A percentile compares a stretch with the other conserved stretches of the same genome.
Conservation (phyloP, 306 rosid genomes). For the Dalbergia oliveri region DNA sequence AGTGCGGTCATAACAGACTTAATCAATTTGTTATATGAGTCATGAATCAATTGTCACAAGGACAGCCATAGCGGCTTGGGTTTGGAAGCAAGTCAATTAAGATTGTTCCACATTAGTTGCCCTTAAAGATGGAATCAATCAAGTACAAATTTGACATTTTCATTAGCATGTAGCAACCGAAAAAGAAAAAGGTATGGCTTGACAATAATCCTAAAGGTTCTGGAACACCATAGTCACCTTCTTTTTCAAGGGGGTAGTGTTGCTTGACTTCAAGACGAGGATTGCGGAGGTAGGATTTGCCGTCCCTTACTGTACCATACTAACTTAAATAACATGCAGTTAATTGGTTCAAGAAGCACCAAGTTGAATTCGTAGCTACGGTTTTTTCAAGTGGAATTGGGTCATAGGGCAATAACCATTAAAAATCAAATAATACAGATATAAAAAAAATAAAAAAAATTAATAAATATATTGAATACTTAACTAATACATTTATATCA, state of each 20-base stretch:
- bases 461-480: too few relatives aligned
- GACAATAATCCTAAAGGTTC: conserved; percentile 34
- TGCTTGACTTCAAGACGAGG: conserved; percentile 8
- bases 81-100: not conserved
- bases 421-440: too few relatives aligned
- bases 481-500: too few relatives aligned
- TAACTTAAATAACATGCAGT: not conserved
- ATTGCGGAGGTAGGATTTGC: not conserved
- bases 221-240: conserved; percentile 9
- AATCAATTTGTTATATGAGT: not conserved
- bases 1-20: not conserved
- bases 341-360: not conserved
- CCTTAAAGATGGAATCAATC: not conserved
- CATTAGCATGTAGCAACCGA: not conserved
- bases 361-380: not conserved
- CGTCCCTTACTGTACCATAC: not conserved
- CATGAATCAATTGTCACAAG: not conserved
- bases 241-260: conserved; percentile 12
- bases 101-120: not conserved
- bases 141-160: conserved; percentile 38
- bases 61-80: not conserved
- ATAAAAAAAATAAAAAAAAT: too few relatives aligned
- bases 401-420: not conserved
- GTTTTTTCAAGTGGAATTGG: not conserved
- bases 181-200: conserved; percentile 20